Evolutionary conservation across 495 filamentous ascomycete genomes (phyloP).

Genomic region (Penicillium manginii): DNA sequence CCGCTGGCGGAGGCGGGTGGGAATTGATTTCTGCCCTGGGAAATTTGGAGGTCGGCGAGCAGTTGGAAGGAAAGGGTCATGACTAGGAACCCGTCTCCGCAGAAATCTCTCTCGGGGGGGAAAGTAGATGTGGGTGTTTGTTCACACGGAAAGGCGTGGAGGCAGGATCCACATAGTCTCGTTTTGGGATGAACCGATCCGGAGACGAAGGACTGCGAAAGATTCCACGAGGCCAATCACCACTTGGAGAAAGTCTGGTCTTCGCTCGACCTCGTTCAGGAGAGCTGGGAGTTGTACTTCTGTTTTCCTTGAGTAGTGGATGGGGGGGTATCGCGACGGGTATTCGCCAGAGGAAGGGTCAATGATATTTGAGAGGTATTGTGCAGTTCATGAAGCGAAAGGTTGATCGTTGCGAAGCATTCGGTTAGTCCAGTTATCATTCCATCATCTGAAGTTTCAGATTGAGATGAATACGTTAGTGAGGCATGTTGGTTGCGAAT

Average conservation of each 20-base stretch:
- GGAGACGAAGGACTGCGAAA: slow-evolving; percentile 37
- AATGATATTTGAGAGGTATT: slow-evolving; percentile 19
- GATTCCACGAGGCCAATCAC: slow-evolving; percentile 4
- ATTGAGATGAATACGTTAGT: slow-evolving; percentile 17
- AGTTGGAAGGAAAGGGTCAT: slow-evolving; percentile 67
- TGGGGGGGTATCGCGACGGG: neutral
- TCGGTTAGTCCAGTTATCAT: slow-evolving; percentile 19
- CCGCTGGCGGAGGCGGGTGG: slow-evolving; percentile 21
- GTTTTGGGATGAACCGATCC: slow-evolving; percentile 73
- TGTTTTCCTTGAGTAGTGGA: slow-evolving; percentile 19
- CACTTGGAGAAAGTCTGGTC: slow-evolving; percentile 12
- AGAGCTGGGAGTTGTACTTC: neutral
- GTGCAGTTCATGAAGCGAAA: slow-evolving; percentile 21
- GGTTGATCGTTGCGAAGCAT: slow-evolving; percentile 23
- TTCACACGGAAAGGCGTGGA: slow-evolving; percentile 65
- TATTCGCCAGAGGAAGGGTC: neutral
- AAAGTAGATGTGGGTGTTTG: slow-evolving; percentile 64
- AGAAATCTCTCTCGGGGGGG: slow-evolving; percentile 62
- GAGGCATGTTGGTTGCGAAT: slow-evolving; percentile 13
- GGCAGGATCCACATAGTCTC: slow-evolving; percentile 44
- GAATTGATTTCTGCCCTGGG: slow-evolving; percentile 28
- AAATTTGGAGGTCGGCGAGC: slow-evolving; percentile 19
- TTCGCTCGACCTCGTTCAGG: slow-evolving; percentile 23
- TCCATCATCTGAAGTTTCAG: slow-evolving; percentile 14
- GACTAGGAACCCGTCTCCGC: slow-evolving; percentile 56